A percentile compares a stretch with the other conserved stretches of the same genome.
Conservation (phyloP, 2,329 filamentous ascomycete species). For the Colletotrichum cordylinicola region DNA sequence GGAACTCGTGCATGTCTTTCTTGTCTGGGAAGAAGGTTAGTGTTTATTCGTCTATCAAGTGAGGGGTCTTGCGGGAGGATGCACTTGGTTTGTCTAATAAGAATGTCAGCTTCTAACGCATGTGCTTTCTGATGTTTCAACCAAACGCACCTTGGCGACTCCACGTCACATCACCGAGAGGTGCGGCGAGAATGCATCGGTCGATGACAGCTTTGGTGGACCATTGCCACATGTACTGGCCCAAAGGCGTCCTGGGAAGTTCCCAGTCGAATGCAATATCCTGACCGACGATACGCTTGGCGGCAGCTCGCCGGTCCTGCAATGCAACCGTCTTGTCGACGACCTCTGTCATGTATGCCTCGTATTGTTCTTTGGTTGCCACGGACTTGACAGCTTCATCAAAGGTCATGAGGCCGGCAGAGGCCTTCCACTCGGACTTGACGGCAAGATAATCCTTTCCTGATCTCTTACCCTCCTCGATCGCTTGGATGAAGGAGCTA, state of each 20-base stretch:
- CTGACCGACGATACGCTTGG: slow-evolving; percentile 14
- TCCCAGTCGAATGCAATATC: slow-evolving; percentile 41
- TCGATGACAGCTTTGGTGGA: slow-evolving; percentile 35
- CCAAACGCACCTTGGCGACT: slow-evolving; percentile 26
- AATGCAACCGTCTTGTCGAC: slow-evolving; percentile 22
- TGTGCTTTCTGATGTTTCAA: not conserved
- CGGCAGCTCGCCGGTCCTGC: not conserved
- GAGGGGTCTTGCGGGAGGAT: not conserved
- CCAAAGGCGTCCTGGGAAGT: slow-evolving; percentile 34
- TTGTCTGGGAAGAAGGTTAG: slow-evolving; percentile 36
- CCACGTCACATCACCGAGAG: slow-evolving; percentile 42
- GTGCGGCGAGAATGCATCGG: slow-evolving; percentile 37
- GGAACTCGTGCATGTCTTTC: slow-evolving; percentile 41
- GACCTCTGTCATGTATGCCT: slow-evolving; percentile 26
- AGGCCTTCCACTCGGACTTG: slow-evolving; percentile 35
- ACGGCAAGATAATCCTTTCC: slow-evolving; percentile 30
- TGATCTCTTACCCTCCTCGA: slow-evolving; percentile 24
- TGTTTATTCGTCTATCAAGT: not conserved
- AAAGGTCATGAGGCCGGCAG: slow-evolving; percentile 35
- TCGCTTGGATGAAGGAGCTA: slow-evolving; percentile 29
- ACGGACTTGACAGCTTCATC: slow-evolving; percentile 37
- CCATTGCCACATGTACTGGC: slow-evolving; percentile 40
- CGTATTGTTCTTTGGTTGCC: slow-evolving; percentile 30
- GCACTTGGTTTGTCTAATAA: not conserved
- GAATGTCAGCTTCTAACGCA: not conserved